These are phyloP conservation scores for Amaranthus hypochondriacus DNA, from an alignment of 148 eudicot species.

Conservation along the genomic window DNA sequence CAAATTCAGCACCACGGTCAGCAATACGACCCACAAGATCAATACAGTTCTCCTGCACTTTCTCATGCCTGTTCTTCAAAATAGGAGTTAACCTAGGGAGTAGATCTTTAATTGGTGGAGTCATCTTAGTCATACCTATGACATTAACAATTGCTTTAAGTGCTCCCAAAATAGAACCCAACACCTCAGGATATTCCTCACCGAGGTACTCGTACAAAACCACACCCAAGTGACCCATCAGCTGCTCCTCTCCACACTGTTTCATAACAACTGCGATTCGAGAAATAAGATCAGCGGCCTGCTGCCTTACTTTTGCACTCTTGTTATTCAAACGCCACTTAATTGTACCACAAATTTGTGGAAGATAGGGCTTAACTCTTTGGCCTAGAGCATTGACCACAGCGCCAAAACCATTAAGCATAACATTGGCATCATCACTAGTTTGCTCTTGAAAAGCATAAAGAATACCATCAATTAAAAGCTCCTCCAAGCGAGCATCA, in stretches of 20 bases:
- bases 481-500: constrained; percentile 91
- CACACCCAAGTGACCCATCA: constrained; percentile 98
- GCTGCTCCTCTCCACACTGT: constrained; percentile 96
- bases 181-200: constrained; percentile 92
- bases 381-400: constrained; percentile 92
- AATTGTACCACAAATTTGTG: constrained; percentile 97
- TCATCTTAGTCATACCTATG: constrained; percentile 98
- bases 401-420: constrained; percentile 98
- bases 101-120: constrained; percentile 91
- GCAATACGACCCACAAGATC: constrained; percentile 97
- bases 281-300: constrained; percentile 93
- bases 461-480: constrained; percentile 87
- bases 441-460: constrained; percentile 98
- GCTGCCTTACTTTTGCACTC: constrained; percentile 97
- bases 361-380: constrained; percentile 91
- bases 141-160: constrained; percentile 92
- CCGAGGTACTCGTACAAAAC: constrained; percentile 91
- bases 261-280: constrained; percentile 96
- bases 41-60: constrained; percentile 93
- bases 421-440: constrained; percentile 96
- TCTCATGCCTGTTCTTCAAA: constrained; percentile 91
- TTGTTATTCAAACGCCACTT: constrained; percentile 97
- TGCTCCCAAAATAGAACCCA: constrained; percentile 91
- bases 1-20: constrained; percentile 96
- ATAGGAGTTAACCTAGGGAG: constrained; percentile 90